phyloP scores from a whole-genome alignment of 345 rosid species.

The Populus simonii region DNA sequence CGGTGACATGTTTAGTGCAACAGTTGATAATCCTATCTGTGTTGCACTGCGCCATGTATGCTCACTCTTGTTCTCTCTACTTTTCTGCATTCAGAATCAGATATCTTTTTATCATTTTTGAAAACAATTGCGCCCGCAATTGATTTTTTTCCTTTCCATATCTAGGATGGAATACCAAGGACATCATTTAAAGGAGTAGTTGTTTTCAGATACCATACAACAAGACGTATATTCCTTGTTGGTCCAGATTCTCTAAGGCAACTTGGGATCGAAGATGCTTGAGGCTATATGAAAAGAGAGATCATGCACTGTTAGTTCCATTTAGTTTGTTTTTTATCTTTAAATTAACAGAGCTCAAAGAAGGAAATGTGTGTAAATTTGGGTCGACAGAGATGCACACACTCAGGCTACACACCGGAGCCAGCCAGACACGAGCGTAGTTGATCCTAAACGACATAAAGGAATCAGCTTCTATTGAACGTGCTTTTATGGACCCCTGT shows the following conservation, averaged over 20 bases:
- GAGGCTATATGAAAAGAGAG: conserved; percentile 20
- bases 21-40: not conserved
- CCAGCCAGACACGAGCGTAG: not conserved
- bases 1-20: not conserved
- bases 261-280: conserved; percentile 57
- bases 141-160: not conserved
- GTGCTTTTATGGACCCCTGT: not conserved
- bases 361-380: not conserved
- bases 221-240: conserved; percentile 68
- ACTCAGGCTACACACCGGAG: not conserved
- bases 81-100: not conserved
- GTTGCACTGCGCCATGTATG: not conserved
- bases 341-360: not conserved
- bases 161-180: conserved; percentile 93
- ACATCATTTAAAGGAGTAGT: conserved; percentile 92
- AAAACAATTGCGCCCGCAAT: not conserved
- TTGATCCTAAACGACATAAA: not conserved
- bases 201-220: conserved; percentile 62
- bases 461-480: not conserved
- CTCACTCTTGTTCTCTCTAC: not conserved
- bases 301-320: too few species aligned
- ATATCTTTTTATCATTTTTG: not conserved
- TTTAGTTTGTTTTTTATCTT: not conserved
- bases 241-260: conserved; percentile 59
- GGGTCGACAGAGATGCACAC: not conserved